Evolutionary conservation across 225 moss, liverwort and hornwort genomes (phyloP), one percentile per base, ranked within the genome.

Genomic region (Rhytidiadelphus loreus): DNA sequence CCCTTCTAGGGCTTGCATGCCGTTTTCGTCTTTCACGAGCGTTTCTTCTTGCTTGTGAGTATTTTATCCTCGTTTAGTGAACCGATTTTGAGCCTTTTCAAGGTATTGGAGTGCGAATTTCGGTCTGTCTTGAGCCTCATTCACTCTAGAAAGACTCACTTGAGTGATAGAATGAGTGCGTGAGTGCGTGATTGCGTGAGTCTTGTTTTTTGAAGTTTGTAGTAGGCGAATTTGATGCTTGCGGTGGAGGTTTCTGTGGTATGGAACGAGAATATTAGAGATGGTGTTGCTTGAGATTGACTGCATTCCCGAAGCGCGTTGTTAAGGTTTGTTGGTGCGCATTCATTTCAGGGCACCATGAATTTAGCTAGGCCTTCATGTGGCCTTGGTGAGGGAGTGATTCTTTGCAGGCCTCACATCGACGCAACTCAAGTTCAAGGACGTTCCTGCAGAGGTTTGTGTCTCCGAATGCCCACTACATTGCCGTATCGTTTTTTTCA

Each of bases 281-380:
- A 24, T 82, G 86, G 44, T 52, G 74, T 61, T 69, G 71, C 71
- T 50, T 13, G 65, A 59, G 75, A 55, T 73, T 88, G 85, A 79
- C 48, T 78, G 79, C 80, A 58, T 87, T 87, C 84, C 28, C 18
- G 84, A 56, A 81, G 81, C 41, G 56, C 52, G 57, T 77, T 92
- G 86, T 73, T 37, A 33, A 61, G 70, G 64, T 58, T 83, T 81
- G 39, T 70, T 71, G 26, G 87, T 89, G 89, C 69, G 29, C 76
- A 87, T 71, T 72, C 57, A 28, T 76, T 87, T 71, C 59, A 72
- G 90, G 87, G 64, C 91, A 77, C 86, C 62, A 94, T 94, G 94
- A 92, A 86, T 89, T 90, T 90, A 82, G 73, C 89, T 46, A 70
- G 87, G 87, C 43, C 90, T 84, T 81, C 91, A 39, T 91, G 84